Percentiles rank a stretch among this genome's conserved stretches.
These are phyloP conservation scores for Oxyria digyna DNA, from an alignment of 148 eudicot genomes.

Conservation along the genomic window DNA sequence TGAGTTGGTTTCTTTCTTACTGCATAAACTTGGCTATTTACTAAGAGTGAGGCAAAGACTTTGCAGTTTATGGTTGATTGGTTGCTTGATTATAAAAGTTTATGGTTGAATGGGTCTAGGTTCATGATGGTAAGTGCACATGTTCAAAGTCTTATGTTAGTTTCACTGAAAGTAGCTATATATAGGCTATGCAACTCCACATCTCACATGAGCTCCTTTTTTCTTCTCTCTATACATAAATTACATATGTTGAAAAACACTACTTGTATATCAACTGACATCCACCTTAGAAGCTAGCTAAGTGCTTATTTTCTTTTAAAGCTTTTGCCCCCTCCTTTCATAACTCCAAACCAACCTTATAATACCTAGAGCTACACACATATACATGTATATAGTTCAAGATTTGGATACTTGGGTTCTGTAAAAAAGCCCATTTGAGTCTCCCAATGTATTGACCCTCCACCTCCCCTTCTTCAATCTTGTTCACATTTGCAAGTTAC, in stretches of 20 bases:
- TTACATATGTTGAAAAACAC: too few relatives aligned
- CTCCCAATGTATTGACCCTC: constrained; percentile 5
- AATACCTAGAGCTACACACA: not conserved
- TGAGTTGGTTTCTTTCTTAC: too few relatives aligned
- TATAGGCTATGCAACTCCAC: not conserved
- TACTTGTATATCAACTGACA: too few relatives aligned
- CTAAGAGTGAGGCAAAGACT: too few relatives aligned
- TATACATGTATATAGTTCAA: not conserved
- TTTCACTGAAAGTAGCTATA: not conserved
- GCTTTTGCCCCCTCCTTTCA: not conserved
- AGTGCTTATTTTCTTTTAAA: constrained; percentile 4
- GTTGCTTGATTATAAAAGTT: too few relatives aligned
- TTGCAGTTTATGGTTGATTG: too few relatives aligned
- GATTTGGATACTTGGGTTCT: not conserved
- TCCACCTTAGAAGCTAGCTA: not conserved
- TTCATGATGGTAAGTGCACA: too few relatives aligned
- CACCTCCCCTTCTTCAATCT: not conserved
- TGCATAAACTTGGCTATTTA: too few relatives aligned
- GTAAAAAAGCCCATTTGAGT: not conserved
- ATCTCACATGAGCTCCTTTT: not conserved
- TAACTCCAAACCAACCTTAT: not conserved
- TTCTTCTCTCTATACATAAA: not conserved
- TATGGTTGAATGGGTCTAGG: too few relatives aligned
- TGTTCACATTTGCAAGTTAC: constrained; percentile 1
- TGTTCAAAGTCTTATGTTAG: too few relatives aligned